A percentile compares a stretch with the other conserved stretches of the same genome.
phyloP scores from a whole-genome alignment of 225 moss, liverwort and hornwort genomes.

The Sphagnum contortum region DNA sequence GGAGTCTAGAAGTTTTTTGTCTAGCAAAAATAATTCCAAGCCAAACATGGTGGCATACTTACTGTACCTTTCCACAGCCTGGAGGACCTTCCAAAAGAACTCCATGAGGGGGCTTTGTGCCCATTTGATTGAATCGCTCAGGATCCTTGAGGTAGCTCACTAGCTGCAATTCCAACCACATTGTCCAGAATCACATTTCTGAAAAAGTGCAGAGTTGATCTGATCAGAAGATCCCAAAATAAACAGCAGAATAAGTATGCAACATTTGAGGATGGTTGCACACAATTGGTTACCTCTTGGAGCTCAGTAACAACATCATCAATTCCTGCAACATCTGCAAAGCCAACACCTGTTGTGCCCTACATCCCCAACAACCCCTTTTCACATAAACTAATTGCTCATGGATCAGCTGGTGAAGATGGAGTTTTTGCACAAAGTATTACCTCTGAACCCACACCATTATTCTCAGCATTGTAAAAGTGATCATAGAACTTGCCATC shows the following conservation, averaged over 20 bases:
- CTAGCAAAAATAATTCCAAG: too few relatives aligned
- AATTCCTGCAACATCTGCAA: conserved; percentile 93
- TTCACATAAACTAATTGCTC: conserved; percentile 1
- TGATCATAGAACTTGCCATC: too few relatives aligned
- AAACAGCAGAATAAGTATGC: too few relatives aligned
- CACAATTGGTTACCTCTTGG: conserved; percentile 30
- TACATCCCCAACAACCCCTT: conserved; percentile 10
- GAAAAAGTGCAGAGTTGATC: too few relatives aligned
- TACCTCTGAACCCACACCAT: too few relatives aligned
- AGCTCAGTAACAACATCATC: conserved; percentile 92
- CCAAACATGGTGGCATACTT: too few relatives aligned
- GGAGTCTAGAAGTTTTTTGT: too few relatives aligned
- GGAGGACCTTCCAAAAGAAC: conserved; percentile 96
- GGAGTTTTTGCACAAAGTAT: too few relatives aligned
- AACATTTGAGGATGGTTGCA: too few relatives aligned
- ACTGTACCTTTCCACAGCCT: conserved; percentile 75
- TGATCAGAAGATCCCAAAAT: too few relatives aligned
- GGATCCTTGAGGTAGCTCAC: conserved; percentile 98
- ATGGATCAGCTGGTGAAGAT: too few relatives aligned
- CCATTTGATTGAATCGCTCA: conserved; percentile 97
- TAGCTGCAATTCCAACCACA: conserved; percentile 14
- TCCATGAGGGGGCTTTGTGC: conserved; percentile 96
- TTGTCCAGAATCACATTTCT: not conserved
- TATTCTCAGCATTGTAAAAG: too few relatives aligned
- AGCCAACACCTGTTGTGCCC: conserved; percentile 89